Evolutionary conservation across 352 stramenopile genomes (phyloP).

Genomic region (Achlya hypogyna): DNA sequence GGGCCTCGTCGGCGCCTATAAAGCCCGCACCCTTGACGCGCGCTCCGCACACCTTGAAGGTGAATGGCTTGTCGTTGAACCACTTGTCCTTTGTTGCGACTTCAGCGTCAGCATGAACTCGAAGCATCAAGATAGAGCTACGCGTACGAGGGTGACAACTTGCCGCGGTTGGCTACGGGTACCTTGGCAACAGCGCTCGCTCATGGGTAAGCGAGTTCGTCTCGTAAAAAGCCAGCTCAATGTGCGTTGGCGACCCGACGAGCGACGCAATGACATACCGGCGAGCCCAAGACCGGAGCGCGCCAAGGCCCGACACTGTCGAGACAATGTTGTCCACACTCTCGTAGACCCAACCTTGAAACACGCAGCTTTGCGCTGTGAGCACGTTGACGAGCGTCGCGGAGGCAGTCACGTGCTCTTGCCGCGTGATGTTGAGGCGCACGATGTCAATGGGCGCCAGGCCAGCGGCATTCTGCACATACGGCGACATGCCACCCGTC

Average conservation of each 20-base stretch:
- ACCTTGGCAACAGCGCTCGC: too few relatives aligned
- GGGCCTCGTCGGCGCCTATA: neutral
- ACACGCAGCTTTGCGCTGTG: neutral
- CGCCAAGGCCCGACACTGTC: neutral
- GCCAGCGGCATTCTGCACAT: neutral
- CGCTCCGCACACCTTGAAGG: neutral
- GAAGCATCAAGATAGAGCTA: conserved; percentile 6
- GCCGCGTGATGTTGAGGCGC: neutral
- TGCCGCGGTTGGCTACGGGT: too few relatives aligned
- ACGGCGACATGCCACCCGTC: neutral
- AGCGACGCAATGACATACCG: neutral
- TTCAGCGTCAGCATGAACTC: neutral
- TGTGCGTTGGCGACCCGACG: neutral
- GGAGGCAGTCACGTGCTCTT: neutral
- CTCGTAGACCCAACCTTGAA: conserved; percentile 8
- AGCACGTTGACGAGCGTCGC: neutral
- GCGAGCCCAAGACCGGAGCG: conserved; percentile 1
- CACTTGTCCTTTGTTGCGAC: neutral
- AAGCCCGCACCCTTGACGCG: conserved; percentile 1
- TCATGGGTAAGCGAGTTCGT: too few relatives aligned
- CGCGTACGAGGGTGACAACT: neutral
- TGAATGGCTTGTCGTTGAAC: conserved; percentile 3
- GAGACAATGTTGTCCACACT: conserved; percentile 8
- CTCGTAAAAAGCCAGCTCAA: conserved; percentile 11
- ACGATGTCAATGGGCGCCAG: neutral